Conservation (phyloP, 108 stramenopile genomes). For the Cyclotella baltica region DNA sequence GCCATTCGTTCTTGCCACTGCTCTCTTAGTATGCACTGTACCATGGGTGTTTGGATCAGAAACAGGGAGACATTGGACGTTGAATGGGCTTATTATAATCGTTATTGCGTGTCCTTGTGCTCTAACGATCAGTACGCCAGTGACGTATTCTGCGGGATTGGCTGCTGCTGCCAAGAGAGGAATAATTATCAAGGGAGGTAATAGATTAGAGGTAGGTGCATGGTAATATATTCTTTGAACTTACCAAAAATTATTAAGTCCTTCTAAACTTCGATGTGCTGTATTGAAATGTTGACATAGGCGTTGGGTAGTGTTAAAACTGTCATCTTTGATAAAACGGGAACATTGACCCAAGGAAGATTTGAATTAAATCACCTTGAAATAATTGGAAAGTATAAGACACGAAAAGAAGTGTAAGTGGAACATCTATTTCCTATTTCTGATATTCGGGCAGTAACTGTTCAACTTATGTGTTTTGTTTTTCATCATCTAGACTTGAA, state of each 20-base stretch:
- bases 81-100: slow-evolving; percentile 86
- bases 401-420: slow-evolving; percentile 61
- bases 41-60: slow-evolving; percentile 81
- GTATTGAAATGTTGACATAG: neutral
- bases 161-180: slow-evolving; percentile 88
- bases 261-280: too few relatives aligned
- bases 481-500: slow-evolving; percentile 47
- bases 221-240: slow-evolving; percentile 12
- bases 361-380: slow-evolving; percentile 75
- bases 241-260: too few relatives aligned
- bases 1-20: slow-evolving; percentile 78
- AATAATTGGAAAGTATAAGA: slow-evolving; percentile 44
- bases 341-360: slow-evolving; percentile 85
- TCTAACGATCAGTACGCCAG: slow-evolving; percentile 91
- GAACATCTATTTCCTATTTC: neutral
- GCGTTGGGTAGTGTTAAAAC: slow-evolving; percentile 77
- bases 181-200: slow-evolving; percentile 88
- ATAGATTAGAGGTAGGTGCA: slow-evolving; percentile 65
- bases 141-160: slow-evolving; percentile 89
- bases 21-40: slow-evolving; percentile 78
- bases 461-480: neutral
- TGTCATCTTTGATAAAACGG: slow-evolving; percentile 90
- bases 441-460: slow-evolving; percentile 5
- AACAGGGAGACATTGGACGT: slow-evolving; percentile 71
- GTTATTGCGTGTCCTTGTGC: slow-evolving; percentile 96